Evolutionary conservation across 2,329 filamentous ascomycete genomes (phyloP).

Genomic region (Didymella pinodella): DNA sequence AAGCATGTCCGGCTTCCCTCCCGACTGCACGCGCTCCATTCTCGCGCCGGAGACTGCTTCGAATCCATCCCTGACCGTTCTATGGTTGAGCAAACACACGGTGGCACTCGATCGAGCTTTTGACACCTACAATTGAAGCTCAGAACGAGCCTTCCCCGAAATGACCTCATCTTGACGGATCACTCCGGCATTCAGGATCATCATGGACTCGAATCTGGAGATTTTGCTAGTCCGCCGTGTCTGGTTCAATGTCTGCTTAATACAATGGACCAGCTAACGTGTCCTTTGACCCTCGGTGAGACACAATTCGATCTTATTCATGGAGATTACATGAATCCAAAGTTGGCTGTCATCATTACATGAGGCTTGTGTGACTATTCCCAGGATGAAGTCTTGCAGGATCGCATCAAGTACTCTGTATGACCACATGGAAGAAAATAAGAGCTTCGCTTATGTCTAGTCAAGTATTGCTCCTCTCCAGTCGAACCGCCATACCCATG

Average conservation of each 20-base stretch:
- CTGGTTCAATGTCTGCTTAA: too few species aligned
- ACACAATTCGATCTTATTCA: too few species aligned
- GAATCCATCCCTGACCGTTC: background rate
- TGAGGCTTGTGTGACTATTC: too few species aligned
- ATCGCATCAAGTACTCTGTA: background rate
- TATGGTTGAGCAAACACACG: background rate
- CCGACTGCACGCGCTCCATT: background rate
- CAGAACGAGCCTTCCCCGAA: too few species aligned
- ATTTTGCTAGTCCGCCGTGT: too few species aligned
- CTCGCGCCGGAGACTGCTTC: background rate
- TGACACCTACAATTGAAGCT: too few species aligned
- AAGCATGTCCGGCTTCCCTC: slow-evolving; percentile 11
- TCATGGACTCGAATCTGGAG: too few species aligned
- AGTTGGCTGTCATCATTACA: too few species aligned
- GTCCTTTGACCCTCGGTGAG: background rate
- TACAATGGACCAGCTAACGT: background rate
- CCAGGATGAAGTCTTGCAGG: background rate
- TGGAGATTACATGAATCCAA: background rate
- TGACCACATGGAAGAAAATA: background rate
- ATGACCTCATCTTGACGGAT: too few species aligned
- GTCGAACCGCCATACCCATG: background rate
- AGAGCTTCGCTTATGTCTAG: background rate
- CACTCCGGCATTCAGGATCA: too few species aligned
- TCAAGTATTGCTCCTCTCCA: background rate
- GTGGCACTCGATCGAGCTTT: background rate